phyloP scores from a whole-genome alignment of 2,329 filamentous ascomycete genomes.

The Byssothecium circinans region DNA sequence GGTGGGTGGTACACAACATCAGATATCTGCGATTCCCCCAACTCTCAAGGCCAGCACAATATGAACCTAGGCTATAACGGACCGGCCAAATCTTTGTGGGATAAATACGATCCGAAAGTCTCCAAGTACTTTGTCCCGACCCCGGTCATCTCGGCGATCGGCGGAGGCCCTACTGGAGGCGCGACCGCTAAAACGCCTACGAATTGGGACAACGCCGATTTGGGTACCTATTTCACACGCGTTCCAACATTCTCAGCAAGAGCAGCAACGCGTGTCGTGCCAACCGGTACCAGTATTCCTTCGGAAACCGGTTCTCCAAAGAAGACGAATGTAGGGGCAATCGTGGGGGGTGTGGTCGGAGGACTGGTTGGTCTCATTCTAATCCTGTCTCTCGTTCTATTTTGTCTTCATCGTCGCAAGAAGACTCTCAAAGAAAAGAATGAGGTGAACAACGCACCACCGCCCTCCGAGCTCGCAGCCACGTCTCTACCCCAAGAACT shows the following conservation, averaged over 20 bases:
- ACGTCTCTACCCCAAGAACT: constrained; percentile 35
- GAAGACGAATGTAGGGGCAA: constrained; percentile 39
- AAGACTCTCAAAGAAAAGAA: constrained; percentile 27
- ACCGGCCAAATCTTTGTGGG: constrained; percentile 53
- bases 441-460: constrained; percentile 15
- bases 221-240: constrained; percentile 58
- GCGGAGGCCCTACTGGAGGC: constrained; percentile 51
- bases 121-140: constrained; percentile 59
- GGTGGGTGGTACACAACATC: constrained; percentile 60
- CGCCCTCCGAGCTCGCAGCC: constrained; percentile 36
- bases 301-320: constrained; percentile 11
- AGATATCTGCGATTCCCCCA: constrained; percentile 56
- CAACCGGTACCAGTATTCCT: constrained; percentile 24
- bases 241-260: constrained; percentile 51
- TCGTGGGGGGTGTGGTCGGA: constrained; percentile 46
- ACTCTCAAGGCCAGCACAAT: constrained; percentile 59
- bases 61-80: constrained; percentile 58
- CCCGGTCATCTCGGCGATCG: constrained; percentile 53
- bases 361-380: constrained; percentile 38
- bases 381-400: constrained; percentile 37
- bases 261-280: constrained; percentile 54
- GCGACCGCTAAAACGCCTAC: constrained; percentile 57
- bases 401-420: constrained; percentile 42
- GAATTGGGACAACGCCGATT: constrained; percentile 55
- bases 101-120: constrained; percentile 53